phyloP scores from a whole-genome alignment of 345 rosid genomes.

The Melastoma malabathricum region DNA sequence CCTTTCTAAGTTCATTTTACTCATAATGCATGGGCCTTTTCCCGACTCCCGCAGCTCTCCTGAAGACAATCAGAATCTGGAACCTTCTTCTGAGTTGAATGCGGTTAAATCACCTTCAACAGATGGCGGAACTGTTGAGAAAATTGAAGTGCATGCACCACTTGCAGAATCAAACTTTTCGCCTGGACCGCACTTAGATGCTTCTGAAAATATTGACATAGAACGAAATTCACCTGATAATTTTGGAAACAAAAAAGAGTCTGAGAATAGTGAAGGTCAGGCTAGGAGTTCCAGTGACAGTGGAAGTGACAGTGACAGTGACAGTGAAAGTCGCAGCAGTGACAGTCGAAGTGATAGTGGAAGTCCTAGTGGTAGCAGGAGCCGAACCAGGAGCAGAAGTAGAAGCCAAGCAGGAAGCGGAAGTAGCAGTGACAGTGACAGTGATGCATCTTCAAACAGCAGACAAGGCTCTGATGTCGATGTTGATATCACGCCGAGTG shows the following conservation, averaged over 20 bases:
- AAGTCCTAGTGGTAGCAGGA: constrained; percentile 36
- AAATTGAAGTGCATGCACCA: constrained; percentile 20
- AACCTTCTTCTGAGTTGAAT: constrained; percentile 33
- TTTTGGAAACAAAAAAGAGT: constrained; percentile 46
- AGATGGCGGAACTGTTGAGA: constrained; percentile 28
- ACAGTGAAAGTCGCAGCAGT: constrained; percentile 48
- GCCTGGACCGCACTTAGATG: constrained; percentile 26
- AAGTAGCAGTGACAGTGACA: constrained; percentile 89
- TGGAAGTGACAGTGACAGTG: constrained; percentile 71
- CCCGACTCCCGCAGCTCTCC: constrained; percentile 46
- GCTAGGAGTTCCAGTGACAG: constrained; percentile 57
- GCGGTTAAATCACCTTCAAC: constrained; percentile 27
- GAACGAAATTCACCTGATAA: constrained; percentile 46
- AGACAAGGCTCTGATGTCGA: constrained; percentile 88
- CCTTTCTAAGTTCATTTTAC: neutral
- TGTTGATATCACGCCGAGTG: constrained; percentile 79
- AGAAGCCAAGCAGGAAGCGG: constrained; percentile 44
- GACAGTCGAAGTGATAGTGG: constrained; percentile 55
- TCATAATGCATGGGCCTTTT: neutral
- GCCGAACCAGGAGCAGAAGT: constrained; percentile 28
- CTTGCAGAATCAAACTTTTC: constrained; percentile 24
- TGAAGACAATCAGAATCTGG: constrained; percentile 35
- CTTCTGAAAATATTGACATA: constrained; percentile 28
- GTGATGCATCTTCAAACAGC: constrained; percentile 77
- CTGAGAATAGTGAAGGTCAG: constrained; percentile 52